Conservation (phyloP, 768 basidiomycete genomes). For the Amyloporia xantha region DNA sequence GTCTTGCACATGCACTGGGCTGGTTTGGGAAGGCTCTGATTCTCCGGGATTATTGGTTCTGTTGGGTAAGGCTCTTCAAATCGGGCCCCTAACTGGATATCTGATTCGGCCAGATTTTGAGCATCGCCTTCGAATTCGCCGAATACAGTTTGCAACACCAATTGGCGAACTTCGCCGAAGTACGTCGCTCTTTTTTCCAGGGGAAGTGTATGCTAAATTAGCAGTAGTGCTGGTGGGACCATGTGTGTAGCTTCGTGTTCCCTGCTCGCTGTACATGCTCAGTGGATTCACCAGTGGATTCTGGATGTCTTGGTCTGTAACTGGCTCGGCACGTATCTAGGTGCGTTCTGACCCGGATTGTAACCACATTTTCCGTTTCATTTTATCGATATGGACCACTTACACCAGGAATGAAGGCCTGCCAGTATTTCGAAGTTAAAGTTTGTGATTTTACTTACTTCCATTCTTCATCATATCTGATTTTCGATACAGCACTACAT, state of each 20-base stretch:
- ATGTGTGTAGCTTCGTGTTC: constrained; percentile 44
- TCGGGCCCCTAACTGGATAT: background rate
- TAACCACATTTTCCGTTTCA: background rate
- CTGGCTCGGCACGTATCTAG: constrained; percentile 81
- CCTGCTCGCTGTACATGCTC: constrained; percentile 1
- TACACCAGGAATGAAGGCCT: constrained; percentile 86
- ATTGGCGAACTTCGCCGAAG: constrained; percentile 83
- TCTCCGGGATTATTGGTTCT: constrained; percentile 89
- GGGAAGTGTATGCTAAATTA: constrained; percentile 7
- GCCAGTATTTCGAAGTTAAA: constrained; percentile 85
- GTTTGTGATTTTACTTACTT: constrained; percentile 31
- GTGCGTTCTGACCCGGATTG: constrained; percentile 36
- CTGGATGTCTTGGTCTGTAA: constrained; percentile 84
- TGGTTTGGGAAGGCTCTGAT: constrained; percentile 94
- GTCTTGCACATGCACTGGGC: constrained; percentile 75
- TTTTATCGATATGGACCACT: no score
- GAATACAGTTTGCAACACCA: constrained; percentile 88
- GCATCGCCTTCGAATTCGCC: constrained; percentile 82
- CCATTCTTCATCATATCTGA: background rate
- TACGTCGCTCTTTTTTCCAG: constrained; percentile 28
- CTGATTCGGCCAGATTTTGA: constrained; percentile 54
- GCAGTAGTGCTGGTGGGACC: constrained; percentile 86
- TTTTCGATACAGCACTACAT: constrained; percentile 57
- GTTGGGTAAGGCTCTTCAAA: constrained; percentile 56
- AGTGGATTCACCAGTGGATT: constrained; percentile 53